Evolutionary conservation across 805 yeast genomes (phyloP).

Genomic region (Pichia insulana): DNA sequence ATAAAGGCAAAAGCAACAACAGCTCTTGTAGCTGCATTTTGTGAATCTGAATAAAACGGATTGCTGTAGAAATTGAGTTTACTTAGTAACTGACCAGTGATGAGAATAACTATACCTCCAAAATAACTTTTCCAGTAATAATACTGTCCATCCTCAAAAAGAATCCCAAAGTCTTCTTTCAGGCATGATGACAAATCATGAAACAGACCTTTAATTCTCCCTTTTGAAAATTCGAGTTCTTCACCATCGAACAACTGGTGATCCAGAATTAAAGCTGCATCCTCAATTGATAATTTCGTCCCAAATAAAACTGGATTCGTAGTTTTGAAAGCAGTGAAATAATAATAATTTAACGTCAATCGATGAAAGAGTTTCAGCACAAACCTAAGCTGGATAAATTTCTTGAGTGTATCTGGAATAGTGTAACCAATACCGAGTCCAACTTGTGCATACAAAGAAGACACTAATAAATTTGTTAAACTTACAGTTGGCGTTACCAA

Average conservation of each 20-base stretch:
- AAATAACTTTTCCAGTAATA: neutral
- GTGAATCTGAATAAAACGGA: neutral
- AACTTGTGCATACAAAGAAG: neutral
- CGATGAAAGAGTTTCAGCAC: neutral
- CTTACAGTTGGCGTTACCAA: slow-evolving; percentile 1
- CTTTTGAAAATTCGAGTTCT: neutral
- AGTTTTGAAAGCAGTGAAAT: slow-evolving; percentile 1
- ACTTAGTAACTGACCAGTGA: neutral
- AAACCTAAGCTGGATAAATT: neutral
- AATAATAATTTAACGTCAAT: slow-evolving; percentile 3
- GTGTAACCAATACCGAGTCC: neutral
- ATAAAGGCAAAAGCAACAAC: neutral
- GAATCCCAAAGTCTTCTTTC: neutral
- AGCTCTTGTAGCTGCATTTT: neutral
- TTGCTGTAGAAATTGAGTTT: neutral
- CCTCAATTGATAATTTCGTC: neutral
- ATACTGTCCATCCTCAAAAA: neutral
- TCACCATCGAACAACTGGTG: neutral
- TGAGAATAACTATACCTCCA: neutral
- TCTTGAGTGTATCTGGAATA: neutral
- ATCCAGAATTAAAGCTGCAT: slow-evolving; percentile 5
- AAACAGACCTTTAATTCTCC: neutral
- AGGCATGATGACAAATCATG: neutral
- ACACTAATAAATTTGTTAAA: neutral
- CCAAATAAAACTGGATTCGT: slow-evolving; percentile 6